phyloP scores from a whole-genome alignment of 1,284 basidiomycete species.

The Sphaerobolus stellatus region DNA sequence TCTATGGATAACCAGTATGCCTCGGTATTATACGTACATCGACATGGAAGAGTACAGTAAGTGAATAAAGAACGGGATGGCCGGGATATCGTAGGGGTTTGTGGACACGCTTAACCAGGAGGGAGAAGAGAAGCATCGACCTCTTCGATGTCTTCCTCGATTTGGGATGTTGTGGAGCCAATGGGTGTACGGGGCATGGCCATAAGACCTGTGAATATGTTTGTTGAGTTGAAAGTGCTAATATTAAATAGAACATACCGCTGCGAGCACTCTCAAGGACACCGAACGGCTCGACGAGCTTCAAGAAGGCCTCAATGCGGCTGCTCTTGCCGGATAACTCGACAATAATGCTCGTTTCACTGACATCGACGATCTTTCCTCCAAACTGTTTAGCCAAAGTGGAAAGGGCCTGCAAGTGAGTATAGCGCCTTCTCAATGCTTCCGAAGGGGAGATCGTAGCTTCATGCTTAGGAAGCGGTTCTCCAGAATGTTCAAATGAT shows the following conservation, averaged over 20 bases:
- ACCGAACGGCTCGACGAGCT: constrained; percentile 91
- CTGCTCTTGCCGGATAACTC: constrained; percentile 92
- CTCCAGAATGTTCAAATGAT: constrained; percentile 66
- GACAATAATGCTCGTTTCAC: constrained; percentile 91
- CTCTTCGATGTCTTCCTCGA: constrained; percentile 47
- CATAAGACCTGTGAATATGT: constrained; percentile 71
- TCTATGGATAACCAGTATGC: too few relatives aligned
- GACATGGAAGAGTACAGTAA: too few relatives aligned
- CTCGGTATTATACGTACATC: too few relatives aligned
- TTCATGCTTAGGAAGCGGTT: constrained; percentile 22
- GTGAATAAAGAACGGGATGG: too few relatives aligned
- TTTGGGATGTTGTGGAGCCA: constrained; percentile 61
- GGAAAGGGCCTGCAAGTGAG: constrained; percentile 86
- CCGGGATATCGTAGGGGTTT: too few relatives aligned
- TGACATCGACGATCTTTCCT: constrained; percentile 92
- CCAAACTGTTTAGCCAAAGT: constrained; percentile 88
- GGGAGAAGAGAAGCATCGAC: constrained; percentile 88
- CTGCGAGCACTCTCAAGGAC: constrained; percentile 91
- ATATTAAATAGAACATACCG: constrained; percentile 50
- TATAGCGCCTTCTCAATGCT: constrained; percentile 86
- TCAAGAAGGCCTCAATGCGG: constrained; percentile 92
- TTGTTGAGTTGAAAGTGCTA: constrained; percentile 7
- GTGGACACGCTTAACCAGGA: constrained; percentile 66
- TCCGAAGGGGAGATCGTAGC: constrained; percentile 67
- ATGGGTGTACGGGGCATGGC: constrained; percentile 95